phyloP scores from a whole-genome alignment of 1,139 yeast genomes.

The Ogataea hybrid region DNA sequence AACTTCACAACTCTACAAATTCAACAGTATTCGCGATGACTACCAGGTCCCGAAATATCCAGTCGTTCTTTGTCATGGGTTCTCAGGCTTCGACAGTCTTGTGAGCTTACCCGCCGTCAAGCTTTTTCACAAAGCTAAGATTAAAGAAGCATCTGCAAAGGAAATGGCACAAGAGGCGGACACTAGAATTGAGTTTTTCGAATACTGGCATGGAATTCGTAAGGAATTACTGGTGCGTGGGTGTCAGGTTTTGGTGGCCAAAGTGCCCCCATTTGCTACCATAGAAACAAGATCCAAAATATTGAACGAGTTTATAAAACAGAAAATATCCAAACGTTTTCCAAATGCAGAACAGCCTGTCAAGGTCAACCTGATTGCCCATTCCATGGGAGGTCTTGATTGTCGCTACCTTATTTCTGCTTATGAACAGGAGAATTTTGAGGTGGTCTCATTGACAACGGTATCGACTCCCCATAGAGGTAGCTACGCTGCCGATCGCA shows the following conservation, averaged over 20 bases:
- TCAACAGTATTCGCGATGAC: slow-evolving; percentile 5
- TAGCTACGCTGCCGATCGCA: slow-evolving; percentile 76
- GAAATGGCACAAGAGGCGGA: slow-evolving; percentile 19
- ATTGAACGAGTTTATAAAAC: slow-evolving; percentile 52
- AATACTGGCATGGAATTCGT: slow-evolving; percentile 82
- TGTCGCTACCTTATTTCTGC: slow-evolving; percentile 70
- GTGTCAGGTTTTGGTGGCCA: slow-evolving; percentile 66
- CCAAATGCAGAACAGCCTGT: slow-evolving; percentile 33
- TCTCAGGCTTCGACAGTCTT: slow-evolving; percentile 73
- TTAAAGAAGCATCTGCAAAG: slow-evolving; percentile 8
- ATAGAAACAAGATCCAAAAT: slow-evolving; percentile 67
- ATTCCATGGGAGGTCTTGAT: slow-evolving; percentile 94
- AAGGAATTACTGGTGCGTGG: slow-evolving; percentile 61
- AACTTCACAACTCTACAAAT: slow-evolving; percentile 7
- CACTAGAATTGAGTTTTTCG: no score
- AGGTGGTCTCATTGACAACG: slow-evolving; percentile 74
- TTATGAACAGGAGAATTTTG: slow-evolving; percentile 45
- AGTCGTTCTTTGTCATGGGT: slow-evolving; percentile 78
- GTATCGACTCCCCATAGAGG: slow-evolving; percentile 89
- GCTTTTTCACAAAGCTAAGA: slow-evolving; percentile 16
- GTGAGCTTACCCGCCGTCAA: slow-evolving; percentile 46
- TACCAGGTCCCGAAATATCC: slow-evolving; percentile 48
- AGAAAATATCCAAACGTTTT: slow-evolving; percentile 30
- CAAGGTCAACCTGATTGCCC: slow-evolving; percentile 77
- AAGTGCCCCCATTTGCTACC: slow-evolving; percentile 80